Evolutionary conservation across 2,329 filamentous ascomycete species (phyloP).

Genomic region (Pseudocercospora fuligena): DNA sequence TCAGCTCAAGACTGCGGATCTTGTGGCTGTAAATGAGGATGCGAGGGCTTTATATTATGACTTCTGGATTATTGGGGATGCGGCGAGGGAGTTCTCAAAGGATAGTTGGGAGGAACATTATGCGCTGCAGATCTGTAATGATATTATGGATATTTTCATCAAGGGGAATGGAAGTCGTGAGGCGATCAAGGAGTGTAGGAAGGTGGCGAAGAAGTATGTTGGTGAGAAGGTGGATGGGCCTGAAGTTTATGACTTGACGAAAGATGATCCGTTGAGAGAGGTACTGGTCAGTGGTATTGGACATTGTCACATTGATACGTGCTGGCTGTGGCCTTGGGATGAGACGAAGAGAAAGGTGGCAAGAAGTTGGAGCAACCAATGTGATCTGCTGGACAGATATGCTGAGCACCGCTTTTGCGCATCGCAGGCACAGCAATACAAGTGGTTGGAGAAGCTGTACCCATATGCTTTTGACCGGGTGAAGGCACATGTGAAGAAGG

Average conservation of each 20-base stretch:
- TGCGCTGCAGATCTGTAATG: constrained; percentile 80
- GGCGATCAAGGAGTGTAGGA: constrained; percentile 77
- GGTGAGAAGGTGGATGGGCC: constrained; percentile 80
- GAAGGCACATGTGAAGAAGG: constrained; percentile 86
- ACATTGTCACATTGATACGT: constrained; percentile 97
- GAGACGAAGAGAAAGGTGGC: constrained; percentile 97
- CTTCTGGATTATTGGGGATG: constrained; percentile 94
- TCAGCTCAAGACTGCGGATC: constrained; percentile 75
- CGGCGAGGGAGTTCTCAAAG: constrained; percentile 84
- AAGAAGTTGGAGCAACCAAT: constrained; percentile 95
- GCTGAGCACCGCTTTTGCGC: constrained; percentile 91
- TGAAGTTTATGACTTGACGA: constrained; percentile 71
- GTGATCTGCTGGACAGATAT: constrained; percentile 91
- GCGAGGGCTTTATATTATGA: constrained; percentile 85
- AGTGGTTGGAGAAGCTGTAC: constrained; percentile 92
- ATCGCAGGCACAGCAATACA: constrained; percentile 96
- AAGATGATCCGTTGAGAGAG: constrained; percentile 58
- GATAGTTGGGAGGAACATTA: constrained; percentile 89
- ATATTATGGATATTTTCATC: constrained; percentile 89
- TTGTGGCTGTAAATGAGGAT: constrained; percentile 85
- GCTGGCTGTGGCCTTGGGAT: constrained; percentile 98
- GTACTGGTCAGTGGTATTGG: constrained; percentile 87
- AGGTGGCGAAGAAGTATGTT: constrained; percentile 82
- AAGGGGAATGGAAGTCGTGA: constrained; percentile 72
- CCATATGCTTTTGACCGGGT: constrained; percentile 88